Evolutionary conservation across 768 basidiomycete species (phyloP), one percentile per base, ranked within the genome.

Genomic region (Serendipita vermifera): DNA sequence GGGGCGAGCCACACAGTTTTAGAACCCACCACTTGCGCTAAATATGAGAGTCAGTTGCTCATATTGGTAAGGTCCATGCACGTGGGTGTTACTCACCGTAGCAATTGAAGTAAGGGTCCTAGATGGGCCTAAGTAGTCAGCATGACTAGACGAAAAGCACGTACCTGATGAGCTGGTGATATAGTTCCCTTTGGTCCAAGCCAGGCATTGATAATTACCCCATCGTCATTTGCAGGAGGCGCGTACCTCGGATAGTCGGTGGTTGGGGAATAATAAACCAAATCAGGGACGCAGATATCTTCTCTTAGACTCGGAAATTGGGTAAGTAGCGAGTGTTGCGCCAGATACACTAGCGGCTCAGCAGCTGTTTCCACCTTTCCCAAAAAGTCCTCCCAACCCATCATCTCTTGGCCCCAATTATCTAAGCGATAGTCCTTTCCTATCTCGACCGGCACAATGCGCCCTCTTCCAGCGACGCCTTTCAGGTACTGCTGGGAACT

Each of bases 1-100:
- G 89, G 85, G 0, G 92, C 89, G 54, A 97, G 72, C 91, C 94
- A 97, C 22, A 98, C 78, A 4, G 82, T 86, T 71, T 98, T 98
- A 27, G 73, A 69, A 26, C 96, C 94, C 13, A 87, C 82, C 4
- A 96, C 77, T 72, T 98, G 96, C 0, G 83, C 91, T 92, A 55
- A 24, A 46, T 54, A n/a, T n/a, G n/a, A n/a, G n/a, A n/a, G n/a
- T n/a, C n/a, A n/a, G n/a, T n/a, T n/a, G n/a, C n/a, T n/a, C n/a
- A n/a, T n/a, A n/a, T n/a, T n/a, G n/a, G n/a, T n/a, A n/a, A n/a
- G n/a, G n/a, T n/a, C n/a, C n/a, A n/a, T n/a, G n/a, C n/a, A n/a
- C n/a, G n/a, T 27, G 6, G n/a, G 3, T 5, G 9, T 6, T 13
- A 62, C 73, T 60, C 68, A 91, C 91, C 81, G 66, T 88, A 98